These are phyloP conservation scores for Hibiscus trionum DNA, from an alignment of 345 rosid genomes.

Conservation along the genomic window DNA sequence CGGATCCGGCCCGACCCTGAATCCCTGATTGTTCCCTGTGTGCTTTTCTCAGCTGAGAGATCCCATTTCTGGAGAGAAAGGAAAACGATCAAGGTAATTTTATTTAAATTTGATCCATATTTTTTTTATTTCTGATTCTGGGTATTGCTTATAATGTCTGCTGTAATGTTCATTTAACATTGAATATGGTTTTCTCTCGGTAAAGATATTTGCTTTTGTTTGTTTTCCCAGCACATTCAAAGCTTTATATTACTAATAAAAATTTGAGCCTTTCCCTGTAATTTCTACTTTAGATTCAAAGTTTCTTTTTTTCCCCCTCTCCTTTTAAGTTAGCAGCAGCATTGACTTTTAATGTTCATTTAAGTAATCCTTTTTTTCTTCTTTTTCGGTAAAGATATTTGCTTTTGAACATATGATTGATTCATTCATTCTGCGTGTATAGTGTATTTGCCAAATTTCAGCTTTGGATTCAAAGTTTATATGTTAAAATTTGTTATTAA, in stretches of 20 bases:
- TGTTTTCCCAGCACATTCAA: background rate
- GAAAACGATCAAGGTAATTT: constrained; percentile 7
- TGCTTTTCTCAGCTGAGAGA: constrained; percentile 13
- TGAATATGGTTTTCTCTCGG: background rate
- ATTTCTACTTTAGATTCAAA: background rate
- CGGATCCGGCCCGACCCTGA: background rate
- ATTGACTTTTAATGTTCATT: too few species aligned
- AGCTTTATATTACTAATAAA: background rate
- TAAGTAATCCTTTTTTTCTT: background rate
- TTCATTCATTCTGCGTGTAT: background rate
- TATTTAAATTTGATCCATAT: background rate
- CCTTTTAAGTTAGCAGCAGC: background rate
- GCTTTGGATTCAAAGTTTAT: background rate
- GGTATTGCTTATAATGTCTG: background rate
- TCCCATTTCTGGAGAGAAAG: background rate
- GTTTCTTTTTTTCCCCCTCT: background rate
- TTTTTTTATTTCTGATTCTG: background rate
- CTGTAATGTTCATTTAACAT: background rate
- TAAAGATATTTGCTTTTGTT: background rate
- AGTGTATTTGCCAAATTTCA: background rate
- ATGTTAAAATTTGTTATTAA: background rate
- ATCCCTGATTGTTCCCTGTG: background rate
- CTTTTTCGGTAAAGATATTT: background rate
- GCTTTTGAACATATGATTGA: background rate
- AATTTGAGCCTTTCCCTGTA: background rate